Base-by-base conservation (phyloP, 140 eudicot species). In the Flaveria floridana region DNA sequence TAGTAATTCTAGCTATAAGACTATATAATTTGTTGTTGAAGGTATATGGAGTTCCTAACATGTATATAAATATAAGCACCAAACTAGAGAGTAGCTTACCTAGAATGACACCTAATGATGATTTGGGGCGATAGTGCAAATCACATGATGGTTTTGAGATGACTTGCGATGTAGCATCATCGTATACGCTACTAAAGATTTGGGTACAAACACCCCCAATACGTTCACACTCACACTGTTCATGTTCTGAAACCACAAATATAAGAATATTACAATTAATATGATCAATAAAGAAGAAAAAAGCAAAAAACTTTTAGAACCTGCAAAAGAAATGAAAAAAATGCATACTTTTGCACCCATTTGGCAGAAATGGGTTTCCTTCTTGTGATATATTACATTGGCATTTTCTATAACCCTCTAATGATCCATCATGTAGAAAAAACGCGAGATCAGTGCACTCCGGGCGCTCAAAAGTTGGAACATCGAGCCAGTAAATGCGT, bases 281-380 rank as follows among this genome's bases (percentile, higher is more conserved):
- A 23, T 46, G 14, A 23, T 47, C 6, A 21, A 67, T 10, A 26
- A 1, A 0, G 5, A 12, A 51, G 7, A 1, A 25, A 25, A 23
- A 34, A 34, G 8, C 26, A 6, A 15, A 50, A 50, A 16, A 47
- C 3, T 0, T 12, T 11, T 47, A 47, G 12, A 47, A 47, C 53
- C 3, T 11, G 48, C 48, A 9, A 15, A 70, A 71, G 19, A 53
- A 71, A 2, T 50, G n/a, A 26, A 8, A 70, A 58, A 71, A 0
- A 0, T 71, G 76, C 76, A 25, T 71, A 71, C 76, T 30, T 52
- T 6, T 71, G 65, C 76, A 71, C 28, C 76, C 65, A 10, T 71
- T 71, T 71, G 76, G 76, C 16, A 71, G 65, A 71, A 52, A 71
- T 3, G 76, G 76, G 65, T 71, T 71, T 11, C 76, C 76, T 71